A percentile compares a stretch with the other conserved stretches of the same genome.
Conservation (phyloP, 371 early-diverging fungal species). For the Zancudomyces culisetae region DNA sequence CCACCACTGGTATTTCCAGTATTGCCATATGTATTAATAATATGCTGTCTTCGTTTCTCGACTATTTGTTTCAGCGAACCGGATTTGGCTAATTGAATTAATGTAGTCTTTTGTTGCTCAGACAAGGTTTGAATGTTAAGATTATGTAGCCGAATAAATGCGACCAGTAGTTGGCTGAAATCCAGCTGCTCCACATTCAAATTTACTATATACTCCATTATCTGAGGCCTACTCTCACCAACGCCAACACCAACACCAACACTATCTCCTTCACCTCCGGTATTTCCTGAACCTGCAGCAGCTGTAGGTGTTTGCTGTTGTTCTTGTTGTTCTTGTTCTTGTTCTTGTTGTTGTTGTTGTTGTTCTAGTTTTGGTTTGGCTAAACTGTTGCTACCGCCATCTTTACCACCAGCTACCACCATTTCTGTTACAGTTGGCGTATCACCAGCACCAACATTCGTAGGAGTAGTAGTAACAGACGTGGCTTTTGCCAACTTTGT, state of each 20-base stretch:
- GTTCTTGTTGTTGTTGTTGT: neutral
- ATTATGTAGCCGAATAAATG: neutral
- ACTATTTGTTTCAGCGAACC: neutral
- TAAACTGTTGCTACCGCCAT: neutral
- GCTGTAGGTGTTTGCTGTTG: neutral
- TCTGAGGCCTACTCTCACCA: too few relatives aligned
- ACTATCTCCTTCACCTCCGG: neutral
- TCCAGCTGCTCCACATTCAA: neutral
- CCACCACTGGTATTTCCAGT: too few relatives aligned
- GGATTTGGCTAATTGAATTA: neutral
- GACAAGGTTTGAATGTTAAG: neutral
- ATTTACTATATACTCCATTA: too few relatives aligned
- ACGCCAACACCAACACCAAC: neutral
- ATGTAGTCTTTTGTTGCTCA: neutral
- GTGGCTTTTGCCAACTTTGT: too few relatives aligned
- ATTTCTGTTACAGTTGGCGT: neutral
- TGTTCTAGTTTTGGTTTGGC: neutral
- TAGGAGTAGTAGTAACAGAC: too few relatives aligned
- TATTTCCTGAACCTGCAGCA: neutral
- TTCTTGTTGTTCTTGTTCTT: neutral
- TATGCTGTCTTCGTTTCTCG: neutral
- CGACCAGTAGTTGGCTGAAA: neutral
- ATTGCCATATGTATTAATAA: too few relatives aligned
- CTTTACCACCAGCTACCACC: neutral
- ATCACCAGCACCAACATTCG: too few relatives aligned